Evolutionary conservation across 306 rosid genomes (phyloP).

Genomic region (Hylodesmum podocarpum): DNA sequence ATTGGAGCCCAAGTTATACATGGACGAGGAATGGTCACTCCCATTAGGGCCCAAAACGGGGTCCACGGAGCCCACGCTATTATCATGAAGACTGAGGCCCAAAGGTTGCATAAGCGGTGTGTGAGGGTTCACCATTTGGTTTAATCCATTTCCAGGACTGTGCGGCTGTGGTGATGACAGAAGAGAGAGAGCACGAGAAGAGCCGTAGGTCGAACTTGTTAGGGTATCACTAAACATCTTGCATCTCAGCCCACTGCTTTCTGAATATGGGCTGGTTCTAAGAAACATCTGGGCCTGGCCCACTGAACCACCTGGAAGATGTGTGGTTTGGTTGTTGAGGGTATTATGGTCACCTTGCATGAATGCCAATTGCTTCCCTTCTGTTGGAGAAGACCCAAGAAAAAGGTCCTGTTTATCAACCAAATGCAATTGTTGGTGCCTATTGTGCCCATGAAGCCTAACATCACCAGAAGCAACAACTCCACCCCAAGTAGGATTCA

Average conservation of each 20-base stretch:
- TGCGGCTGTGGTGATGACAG: constrained; percentile 93
- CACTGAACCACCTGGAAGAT: constrained; percentile 35
- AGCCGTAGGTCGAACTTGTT: constrained; percentile 43
- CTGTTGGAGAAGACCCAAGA: constrained; percentile 52
- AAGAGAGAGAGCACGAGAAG: constrained; percentile 99
- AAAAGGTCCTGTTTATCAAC: constrained; percentile 51
- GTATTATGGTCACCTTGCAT: constrained; percentile 37
- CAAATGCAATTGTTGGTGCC: constrained; percentile 44
- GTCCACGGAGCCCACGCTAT: constrained; percentile 50
- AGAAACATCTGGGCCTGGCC: constrained; percentile 44
- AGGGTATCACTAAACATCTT: constrained; percentile 50
- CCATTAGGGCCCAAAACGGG: constrained; percentile 56
- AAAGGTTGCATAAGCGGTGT: constrained; percentile 57
- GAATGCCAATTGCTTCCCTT: constrained; percentile 46
- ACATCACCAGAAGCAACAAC: constrained; percentile 45
- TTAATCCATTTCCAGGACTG: constrained; percentile 53
- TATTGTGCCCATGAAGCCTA: constrained; percentile 43
- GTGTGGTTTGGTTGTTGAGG: constrained; percentile 30
- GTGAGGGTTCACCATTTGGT: constrained; percentile 53
- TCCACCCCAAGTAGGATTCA: constrained; percentile 61
- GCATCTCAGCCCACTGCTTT: constrained; percentile 41
- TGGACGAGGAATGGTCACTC: constrained; percentile 50
- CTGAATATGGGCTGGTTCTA: constrained; percentile 46
- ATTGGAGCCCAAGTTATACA: constrained; percentile 53
- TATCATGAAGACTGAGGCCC: constrained; percentile 48